Conservation (phyloP, 75 land plant genomes). For the Chamaecyparis obtusa region DNA sequence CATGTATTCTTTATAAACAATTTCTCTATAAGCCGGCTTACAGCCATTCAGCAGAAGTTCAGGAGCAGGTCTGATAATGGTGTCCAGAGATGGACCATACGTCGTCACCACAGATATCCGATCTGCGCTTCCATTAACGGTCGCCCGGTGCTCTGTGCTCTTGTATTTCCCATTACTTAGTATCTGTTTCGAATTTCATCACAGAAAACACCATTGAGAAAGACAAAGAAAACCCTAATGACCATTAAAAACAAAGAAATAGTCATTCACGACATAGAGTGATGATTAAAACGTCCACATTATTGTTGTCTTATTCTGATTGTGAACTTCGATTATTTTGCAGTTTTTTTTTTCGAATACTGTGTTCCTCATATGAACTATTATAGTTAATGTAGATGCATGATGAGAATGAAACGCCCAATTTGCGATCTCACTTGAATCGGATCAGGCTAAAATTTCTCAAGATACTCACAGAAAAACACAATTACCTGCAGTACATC, state of each 20-base stretch:
- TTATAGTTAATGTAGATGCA: no score
- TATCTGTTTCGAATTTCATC: conserved; percentile 2
- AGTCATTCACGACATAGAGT: no score
- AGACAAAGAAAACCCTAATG: background rate
- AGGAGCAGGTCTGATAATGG: background rate
- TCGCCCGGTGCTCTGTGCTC: conserved; percentile 29
- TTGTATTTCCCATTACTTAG: conserved; percentile 31
- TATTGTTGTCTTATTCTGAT: no score
- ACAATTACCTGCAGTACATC: conserved; percentile 22
- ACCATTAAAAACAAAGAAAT: no score
- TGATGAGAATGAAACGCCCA: no score
- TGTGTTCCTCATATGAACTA: no score
- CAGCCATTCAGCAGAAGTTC: background rate
- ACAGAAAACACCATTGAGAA: background rate
- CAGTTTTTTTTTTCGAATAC: no score
- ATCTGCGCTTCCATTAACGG: conserved; percentile 18
- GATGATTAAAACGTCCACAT: no score
- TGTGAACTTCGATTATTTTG: no score
- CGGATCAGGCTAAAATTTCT: no score
- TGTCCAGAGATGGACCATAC: background rate
- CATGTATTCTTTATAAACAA: background rate
- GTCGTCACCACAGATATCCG: conserved; percentile 23
- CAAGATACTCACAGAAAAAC: no score
- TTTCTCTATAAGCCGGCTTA: background rate
- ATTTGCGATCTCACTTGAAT: no score